A percentile compares a stretch with the other conserved stretches of the same genome.
Evolutionary conservation across 179 eudicot species (phyloP).

Genomic region (Heliamphora ciliata): DNA sequence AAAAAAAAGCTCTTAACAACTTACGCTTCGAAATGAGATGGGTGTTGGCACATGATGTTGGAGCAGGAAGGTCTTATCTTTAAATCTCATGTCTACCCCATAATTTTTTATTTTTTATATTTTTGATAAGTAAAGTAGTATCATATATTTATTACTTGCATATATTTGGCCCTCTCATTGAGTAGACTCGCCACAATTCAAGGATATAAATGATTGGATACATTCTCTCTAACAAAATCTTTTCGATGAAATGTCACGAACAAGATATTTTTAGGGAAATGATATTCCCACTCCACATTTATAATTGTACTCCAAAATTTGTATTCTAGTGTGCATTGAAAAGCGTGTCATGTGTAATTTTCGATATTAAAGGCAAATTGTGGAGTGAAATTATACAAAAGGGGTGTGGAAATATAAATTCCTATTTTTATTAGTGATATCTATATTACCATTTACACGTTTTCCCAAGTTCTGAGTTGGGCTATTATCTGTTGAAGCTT

Average conservation of each 20-base stretch:
- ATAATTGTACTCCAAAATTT: too few relatives aligned
- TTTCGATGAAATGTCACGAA: background rate
- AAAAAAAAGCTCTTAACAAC: background rate
- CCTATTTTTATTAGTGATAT: background rate
- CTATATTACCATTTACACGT: background rate
- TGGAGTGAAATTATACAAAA: too few relatives aligned
- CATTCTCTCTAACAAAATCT: background rate
- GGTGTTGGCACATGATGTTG: background rate
- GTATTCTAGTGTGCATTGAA: too few relatives aligned
- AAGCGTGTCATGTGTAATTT: too few relatives aligned
- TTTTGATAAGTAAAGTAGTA: too few relatives aligned
- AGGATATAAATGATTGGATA: background rate
- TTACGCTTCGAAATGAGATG: background rate
- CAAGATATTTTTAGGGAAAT: background rate
- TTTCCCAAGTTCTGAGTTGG: background rate
- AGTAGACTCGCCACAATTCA: background rate
- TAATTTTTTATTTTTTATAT: background rate
- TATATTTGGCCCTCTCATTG: background rate
- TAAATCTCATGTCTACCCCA: background rate
- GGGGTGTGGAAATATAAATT: too few relatives aligned
- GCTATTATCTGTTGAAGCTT: conserved; percentile 26
- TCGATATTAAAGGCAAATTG: too few relatives aligned
- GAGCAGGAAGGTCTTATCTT: background rate
- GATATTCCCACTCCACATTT: too few relatives aligned
- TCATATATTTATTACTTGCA: background rate